phyloP scores from a whole-genome alignment of 192 early-diverging fungal species.

The Podila verticillata region DNA sequence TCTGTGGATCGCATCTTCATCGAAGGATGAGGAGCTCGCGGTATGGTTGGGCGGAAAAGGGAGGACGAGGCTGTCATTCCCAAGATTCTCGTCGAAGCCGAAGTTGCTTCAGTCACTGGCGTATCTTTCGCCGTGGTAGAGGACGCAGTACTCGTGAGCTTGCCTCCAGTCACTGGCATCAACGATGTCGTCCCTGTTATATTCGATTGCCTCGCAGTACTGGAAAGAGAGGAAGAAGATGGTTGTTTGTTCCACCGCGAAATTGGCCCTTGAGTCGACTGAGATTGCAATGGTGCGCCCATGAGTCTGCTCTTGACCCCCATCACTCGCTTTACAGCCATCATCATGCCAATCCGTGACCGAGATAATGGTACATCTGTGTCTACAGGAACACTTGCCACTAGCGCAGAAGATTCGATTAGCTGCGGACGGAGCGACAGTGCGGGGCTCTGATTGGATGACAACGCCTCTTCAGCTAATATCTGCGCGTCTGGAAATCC shows the following conservation, averaged over 20 bases:
- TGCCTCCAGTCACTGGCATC: neutral
- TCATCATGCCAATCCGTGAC: neutral
- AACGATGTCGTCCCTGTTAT: too few relatives aligned
- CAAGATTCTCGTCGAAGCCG: neutral
- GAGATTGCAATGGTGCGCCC: neutral
- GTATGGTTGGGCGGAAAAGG: slow-evolving; percentile 11
- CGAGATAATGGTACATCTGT: neutral
- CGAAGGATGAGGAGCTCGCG: slow-evolving; percentile 10
- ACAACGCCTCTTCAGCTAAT: too few relatives aligned
- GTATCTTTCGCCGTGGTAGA: neutral
- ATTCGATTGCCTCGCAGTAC: too few relatives aligned
- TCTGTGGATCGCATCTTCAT: slow-evolving; percentile 2
- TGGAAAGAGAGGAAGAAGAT: neutral
- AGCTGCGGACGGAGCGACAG: too few relatives aligned
- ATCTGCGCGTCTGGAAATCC: too few relatives aligned
- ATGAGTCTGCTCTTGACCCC: neutral
- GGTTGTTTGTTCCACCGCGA: neutral
- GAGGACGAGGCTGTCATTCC: neutral
- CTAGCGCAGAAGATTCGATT: too few relatives aligned
- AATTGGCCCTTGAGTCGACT: neutral
- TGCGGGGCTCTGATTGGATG: too few relatives aligned
- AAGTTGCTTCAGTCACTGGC: neutral
- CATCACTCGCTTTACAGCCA: neutral
- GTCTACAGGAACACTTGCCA: too few relatives aligned
- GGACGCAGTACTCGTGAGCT: neutral